These are phyloP conservation scores for Pontederia crassipes DNA, from an alignment of 176 grass and related monocot species.

Conservation along the genomic window DNA sequence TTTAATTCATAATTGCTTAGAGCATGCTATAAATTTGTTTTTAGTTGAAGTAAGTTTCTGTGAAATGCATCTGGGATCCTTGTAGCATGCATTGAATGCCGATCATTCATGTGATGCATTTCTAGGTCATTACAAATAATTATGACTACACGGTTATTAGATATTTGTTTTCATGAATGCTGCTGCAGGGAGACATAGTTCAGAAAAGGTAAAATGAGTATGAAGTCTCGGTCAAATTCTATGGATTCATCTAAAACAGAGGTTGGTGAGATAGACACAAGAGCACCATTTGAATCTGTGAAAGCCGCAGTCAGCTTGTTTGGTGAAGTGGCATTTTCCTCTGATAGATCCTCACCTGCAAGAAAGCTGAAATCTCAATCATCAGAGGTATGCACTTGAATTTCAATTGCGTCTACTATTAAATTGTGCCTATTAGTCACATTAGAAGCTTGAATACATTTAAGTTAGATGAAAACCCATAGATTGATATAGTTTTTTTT, in stretches of 20 bases:
- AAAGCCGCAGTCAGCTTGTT: conserved; percentile 98
- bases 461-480: no score
- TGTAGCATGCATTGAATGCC: no score
- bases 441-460: background rate
- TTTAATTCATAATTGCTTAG: no score
- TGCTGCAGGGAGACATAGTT: conserved; percentile 2
- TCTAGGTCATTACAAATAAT: no score
- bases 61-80: no score
- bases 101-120: no score
- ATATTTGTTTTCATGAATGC: background rate
- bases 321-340: conserved; percentile 64
- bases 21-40: no score
- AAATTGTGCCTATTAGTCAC: background rate
- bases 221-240: conserved; percentile 40
- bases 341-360: conserved; percentile 36
- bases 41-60: no score
- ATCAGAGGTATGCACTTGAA: conserved; percentile 38
- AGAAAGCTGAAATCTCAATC: conserved; percentile 65
- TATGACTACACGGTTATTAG: no score
- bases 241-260: conserved; percentile 47
- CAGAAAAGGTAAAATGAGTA: conserved; percentile 43
- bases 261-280: conserved; percentile 87
- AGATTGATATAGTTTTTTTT: no score
- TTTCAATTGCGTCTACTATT: background rate
- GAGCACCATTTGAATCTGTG: conserved; percentile 92